Evolutionary conservation across 805 yeast genomes (phyloP), one percentile per base, ranked within the genome.

Genomic region (Kurtzmaniella cleridarum): DNA sequence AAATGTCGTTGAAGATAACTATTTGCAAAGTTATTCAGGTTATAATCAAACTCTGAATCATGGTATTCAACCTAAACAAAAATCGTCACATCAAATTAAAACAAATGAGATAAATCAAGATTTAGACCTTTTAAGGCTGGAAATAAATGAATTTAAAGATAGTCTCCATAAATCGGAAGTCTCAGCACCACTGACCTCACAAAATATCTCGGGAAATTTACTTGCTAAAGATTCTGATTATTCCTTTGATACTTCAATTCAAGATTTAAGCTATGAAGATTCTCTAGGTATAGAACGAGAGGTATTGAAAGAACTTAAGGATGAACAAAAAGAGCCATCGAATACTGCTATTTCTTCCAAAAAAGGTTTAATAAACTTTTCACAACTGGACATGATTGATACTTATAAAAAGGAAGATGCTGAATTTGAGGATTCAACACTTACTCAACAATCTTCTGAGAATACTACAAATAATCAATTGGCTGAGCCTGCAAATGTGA

Each of bases 111-210:
- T 67, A 51, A 64, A 66, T 37, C 69, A 67, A 37, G 66, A 68
- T 39, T 51, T 68, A 36, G 70, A 66, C 40, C 46, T 68, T 41
- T 54, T 68, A 38, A 44, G 73, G 36, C 55, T 60, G 18, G 74
- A 68, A 44, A 66, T 68, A 43, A 67, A 68, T 43, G 73, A 68
- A 41, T 68, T 68, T 43, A 68, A 66, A 38, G 73, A 67, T 39
- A 65, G 69, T 39, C 55, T 68, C 43, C 57, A 57, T 29, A 54
- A 49, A 31, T 42, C 47, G 8, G 68, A 62, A 20, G 27, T 45
- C 17, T 28, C 27, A 3, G 29, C 24, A 5, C 18, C 28, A 29
- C 13, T 16, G 17, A 11, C 38, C 17, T 11, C 7, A 10, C 24
- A 34, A 10, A 41, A 32, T n/a, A 30, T 18, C 13, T 47, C 43